Evolutionary conservation across 495 filamentous ascomycete species (phyloP).

Genomic region (Pyrenula massariospora): DNA sequence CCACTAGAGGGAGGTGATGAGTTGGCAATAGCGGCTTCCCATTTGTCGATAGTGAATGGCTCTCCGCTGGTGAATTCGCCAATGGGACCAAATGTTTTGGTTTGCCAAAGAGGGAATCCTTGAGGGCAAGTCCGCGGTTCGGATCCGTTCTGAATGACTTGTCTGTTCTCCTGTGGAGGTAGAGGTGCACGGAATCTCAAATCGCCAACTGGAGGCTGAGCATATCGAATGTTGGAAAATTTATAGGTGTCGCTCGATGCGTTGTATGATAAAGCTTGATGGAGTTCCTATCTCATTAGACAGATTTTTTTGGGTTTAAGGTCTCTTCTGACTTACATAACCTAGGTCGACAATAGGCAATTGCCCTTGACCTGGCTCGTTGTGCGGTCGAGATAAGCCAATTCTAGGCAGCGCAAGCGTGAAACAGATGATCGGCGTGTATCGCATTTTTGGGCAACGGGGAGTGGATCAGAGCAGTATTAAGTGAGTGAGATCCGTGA

Average conservation of each 20-base stretch:
- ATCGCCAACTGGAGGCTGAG: conserved; percentile 37
- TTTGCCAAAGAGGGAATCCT: conserved; percentile 28
- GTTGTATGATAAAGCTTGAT: conserved; percentile 35
- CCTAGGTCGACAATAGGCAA: conserved; percentile 38
- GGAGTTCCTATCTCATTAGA: conserved; percentile 37
- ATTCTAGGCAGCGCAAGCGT: too few species aligned
- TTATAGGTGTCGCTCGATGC: conserved; percentile 29
- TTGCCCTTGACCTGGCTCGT: background rate
- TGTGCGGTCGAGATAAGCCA: too few species aligned
- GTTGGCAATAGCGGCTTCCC: background rate
- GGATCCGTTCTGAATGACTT: conserved; percentile 28
- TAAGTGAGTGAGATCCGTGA: too few species aligned
- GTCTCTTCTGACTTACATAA: conserved; percentile 17
- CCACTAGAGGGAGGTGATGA: conserved; percentile 5
- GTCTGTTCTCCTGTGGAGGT: conserved; percentile 22
- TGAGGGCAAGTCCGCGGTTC: conserved; percentile 39
- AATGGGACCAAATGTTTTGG: background rate
- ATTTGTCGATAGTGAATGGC: conserved; percentile 12
- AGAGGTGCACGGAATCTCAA: conserved; percentile 42
- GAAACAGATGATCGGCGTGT: too few species aligned
- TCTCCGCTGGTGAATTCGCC: conserved; percentile 17
- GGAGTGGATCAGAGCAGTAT: too few species aligned
- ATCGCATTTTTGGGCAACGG: too few species aligned
- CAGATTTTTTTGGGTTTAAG: too few species aligned
- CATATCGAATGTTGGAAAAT: conserved; percentile 51